These are phyloP conservation scores for Malassezia sympodialis DNA, from an alignment of 1,284 basidiomycete species.

Conservation along the genomic window DNA sequence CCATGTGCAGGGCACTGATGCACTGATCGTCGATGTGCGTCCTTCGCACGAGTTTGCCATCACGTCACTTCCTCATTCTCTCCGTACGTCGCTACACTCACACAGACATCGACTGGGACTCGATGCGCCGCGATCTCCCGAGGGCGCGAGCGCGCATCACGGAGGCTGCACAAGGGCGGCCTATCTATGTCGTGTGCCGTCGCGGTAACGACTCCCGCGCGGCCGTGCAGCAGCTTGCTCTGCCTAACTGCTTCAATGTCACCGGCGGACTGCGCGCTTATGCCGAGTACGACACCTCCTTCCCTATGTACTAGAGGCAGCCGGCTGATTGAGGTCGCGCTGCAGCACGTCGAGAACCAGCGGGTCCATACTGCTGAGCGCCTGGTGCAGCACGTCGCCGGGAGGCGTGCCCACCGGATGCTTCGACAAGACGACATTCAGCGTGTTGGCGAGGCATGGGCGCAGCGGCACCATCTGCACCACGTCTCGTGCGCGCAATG, in stretches of 20 bases:
- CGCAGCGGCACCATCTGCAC: constrained; percentile 23
- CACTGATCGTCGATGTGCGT: constrained; percentile 12
- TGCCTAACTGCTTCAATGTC: constrained; percentile 6
- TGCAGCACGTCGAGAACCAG: constrained; percentile 38
- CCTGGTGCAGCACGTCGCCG: constrained; percentile 14
- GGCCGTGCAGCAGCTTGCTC: constrained; percentile 8
- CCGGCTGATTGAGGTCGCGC: constrained; percentile 23
- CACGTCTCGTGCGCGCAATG: constrained; percentile 18
- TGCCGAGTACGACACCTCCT: constrained; percentile 1
- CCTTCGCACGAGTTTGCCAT: constrained; percentile 10
- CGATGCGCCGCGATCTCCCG: neutral
- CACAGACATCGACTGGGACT: constrained; percentile 8
- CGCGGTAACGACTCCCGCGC: constrained; percentile 15
- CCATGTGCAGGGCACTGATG: neutral
- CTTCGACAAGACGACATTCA: constrained; percentile 24
- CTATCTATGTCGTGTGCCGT: constrained; percentile 10
- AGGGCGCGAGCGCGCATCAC: neutral
- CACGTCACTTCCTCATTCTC: neutral
- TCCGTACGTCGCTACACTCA: neutral
- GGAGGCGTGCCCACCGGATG: constrained; percentile 6
- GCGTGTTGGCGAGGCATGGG: constrained; percentile 20
- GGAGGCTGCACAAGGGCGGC: neutral
- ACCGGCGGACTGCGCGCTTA: constrained; percentile 3
- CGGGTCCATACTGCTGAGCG: constrained; percentile 30
- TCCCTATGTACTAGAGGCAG: constrained; percentile 17